Base-by-base conservation (phyloP, 441 rosid genomes). In the Francoa sonchifolia region DNA sequence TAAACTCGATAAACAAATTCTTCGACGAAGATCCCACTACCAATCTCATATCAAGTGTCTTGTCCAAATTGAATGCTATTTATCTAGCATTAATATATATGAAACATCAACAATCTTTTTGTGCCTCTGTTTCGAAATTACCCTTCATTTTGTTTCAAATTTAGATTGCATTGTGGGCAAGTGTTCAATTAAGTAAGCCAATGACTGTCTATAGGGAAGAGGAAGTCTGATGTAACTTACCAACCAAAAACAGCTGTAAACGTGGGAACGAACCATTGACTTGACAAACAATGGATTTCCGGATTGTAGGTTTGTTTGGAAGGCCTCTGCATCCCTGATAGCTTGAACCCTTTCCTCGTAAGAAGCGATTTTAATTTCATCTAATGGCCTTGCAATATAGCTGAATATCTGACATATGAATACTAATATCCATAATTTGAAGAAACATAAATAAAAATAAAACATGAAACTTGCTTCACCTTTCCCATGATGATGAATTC, bases 171-270 rank as follows among this genome's bases (percentile, higher is more conserved):
- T n/a, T n/a, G n/a, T n/a, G n/a, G n/a, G n/a, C n/a, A n/a, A n/a
- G n/a, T n/a, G n/a, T n/a, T n/a, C n/a, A n/a, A n/a, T n/a, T n/a
- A n/a, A n/a, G n/a, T n/a, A n/a, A n/a, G n/a, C n/a, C n/a, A n/a
- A n/a, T n/a, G n/a, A n/a, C n/a, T n/a, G n/a, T n/a, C n/a, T n/a
- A n/a, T n/a, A n/a, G n/a, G n/a, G n/a, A n/a, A n/a, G n/a, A n/a
- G n/a, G n/a, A n/a, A n/a, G n/a, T n/a, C n/a, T n/a, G n/a, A n/a
- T n/a, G n/a, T 1, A n/a, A 48, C 76, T 54, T 57, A 73, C 85
- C 78, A 77, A 58, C 85, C 85, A 73, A 41, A 74, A 77, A 40
- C 82, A 67, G 46, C 77, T 69, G 47, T 71, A 77, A 72, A 77
- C 87, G 50, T 77, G 87, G 50, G 87, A 77, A 38, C 74, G 65